A percentile compares a stretch with the other conserved stretches of the same genome.
Evolutionary conservation across 2,329 filamentous ascomycete genomes (phyloP).

Genomic region (Nothopassalora personata): DNA sequence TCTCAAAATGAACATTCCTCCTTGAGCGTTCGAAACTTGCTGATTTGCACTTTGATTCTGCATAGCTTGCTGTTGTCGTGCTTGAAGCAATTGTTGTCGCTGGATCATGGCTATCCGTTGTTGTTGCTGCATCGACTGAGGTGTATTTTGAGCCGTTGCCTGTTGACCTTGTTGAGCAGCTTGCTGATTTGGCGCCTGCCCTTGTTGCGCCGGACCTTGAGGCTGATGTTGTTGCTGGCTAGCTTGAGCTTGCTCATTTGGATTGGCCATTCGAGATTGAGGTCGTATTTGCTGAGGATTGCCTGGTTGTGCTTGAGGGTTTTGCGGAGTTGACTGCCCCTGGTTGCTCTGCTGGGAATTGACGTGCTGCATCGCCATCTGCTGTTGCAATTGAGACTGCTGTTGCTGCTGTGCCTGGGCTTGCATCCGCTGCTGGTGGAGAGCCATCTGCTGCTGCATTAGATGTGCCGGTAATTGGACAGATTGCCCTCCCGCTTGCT

Average conservation of each 20-base stretch:
- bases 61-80: conserved; percentile 27
- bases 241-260: conserved; percentile 27
- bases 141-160: conserved; percentile 33
- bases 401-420: conserved; percentile 37
- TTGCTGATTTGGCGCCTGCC: conserved; percentile 31
- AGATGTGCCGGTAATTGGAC: conserved; percentile 23
- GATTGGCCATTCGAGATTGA: conserved; percentile 35
- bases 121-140: conserved; percentile 21
- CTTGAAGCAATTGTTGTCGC: conserved; percentile 25
- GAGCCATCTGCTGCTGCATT: conserved; percentile 38
- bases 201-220: conserved; percentile 30
- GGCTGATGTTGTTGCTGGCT: conserved; percentile 26
- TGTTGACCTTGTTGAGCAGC: conserved; percentile 39
- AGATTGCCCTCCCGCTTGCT: conserved; percentile 17
- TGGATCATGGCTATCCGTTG: conserved; percentile 23
- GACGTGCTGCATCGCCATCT: conserved; percentile 43
- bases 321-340: conserved; percentile 39
- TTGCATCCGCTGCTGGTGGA: conserved; percentile 32
- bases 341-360: conserved; percentile 47
- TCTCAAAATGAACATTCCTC: conserved; percentile 45
- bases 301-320: conserved; percentile 33
- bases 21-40: conserved; percentile 12
- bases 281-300: conserved; percentile 37
- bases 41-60: conserved; percentile 4
- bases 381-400: conserved; percentile 39